Evolutionary conservation across 1,139 yeast genomes (phyloP), one percentile per base, ranked within the genome.

Genomic region (Yamadazyma triangularis): DNA sequence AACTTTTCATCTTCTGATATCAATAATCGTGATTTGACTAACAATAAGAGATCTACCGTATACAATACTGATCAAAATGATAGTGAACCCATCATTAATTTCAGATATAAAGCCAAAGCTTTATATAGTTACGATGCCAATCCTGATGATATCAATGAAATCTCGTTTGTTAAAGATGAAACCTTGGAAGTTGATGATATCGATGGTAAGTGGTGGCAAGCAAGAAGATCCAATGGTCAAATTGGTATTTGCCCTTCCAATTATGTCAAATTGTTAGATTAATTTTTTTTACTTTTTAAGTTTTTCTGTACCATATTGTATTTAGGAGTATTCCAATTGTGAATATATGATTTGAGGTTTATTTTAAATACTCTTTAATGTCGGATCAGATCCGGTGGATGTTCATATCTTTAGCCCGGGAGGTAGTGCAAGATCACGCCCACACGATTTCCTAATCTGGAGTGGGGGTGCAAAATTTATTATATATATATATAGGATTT

Each of bases 191-290:
- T 91, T 27, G 88, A 87, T 47, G 97, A 91, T 51, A 85, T 87
- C 36, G 87, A 86, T 43, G 96, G 97, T 31, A 82, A 93, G 62
- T 91, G 98, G 98, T 91, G 97, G 97, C 96, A 88, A 60, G 97
- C 96, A 22, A 77, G 85, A 52, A 77, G 89, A 51, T 70, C 82
- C 13, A 82, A 78, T 47, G 98, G 98, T 28, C 94, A 88, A 56
- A 85, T 87, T 31, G 98, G 98, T 46, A 91, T 91, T 47, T 89
- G 96, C 58, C 98, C 98, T 31, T 83, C 95, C 44, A 91, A 91
- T 57, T 91, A 91, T 51, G 93, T 89, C 30, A 84, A 85, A 52
- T 64, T 87, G 44, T 60, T 81, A 33, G 77, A 69, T 35, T 51
- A 33, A 30, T 29, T 24, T 32, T 29, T 18, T 7, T 7, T 7